phyloP scores from a whole-genome alignment of 768 basidiomycete species.

The Dentipellis sp. region DNA sequence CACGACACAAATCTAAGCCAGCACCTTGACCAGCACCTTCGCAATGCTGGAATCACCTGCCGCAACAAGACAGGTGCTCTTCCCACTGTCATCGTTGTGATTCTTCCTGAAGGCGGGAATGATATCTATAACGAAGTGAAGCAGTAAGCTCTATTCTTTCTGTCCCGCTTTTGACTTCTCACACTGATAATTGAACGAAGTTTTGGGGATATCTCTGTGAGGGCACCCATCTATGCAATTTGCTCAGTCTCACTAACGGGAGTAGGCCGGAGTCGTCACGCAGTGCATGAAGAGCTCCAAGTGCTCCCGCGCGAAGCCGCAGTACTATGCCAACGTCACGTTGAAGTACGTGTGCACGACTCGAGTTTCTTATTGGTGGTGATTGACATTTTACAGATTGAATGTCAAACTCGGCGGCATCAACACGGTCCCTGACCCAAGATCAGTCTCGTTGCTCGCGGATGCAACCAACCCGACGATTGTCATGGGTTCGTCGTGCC shows the following conservation, averaged over 20 bases:
- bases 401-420: conserved; percentile 58
- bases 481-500: conserved; percentile 49
- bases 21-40: conserved; percentile 32
- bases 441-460: conserved; percentile 52
- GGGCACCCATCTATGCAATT: conserved; percentile 4
- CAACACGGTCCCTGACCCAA: conserved; percentile 66
- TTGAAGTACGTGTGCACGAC: conserved; percentile 46
- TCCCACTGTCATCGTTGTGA: conserved; percentile 53
- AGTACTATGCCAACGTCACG: conserved; percentile 77
- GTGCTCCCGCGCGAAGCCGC: conserved; percentile 56
- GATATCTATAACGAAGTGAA: conserved; percentile 74
- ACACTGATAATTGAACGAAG: conserved; percentile 24
- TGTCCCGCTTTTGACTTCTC: background rate
- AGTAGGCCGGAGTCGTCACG: conserved; percentile 63
- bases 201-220: conserved; percentile 60
- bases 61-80: conserved; percentile 27
- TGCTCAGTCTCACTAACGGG: too few species aligned
- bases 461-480: conserved; percentile 71
- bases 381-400: background rate
- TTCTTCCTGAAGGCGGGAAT: conserved; percentile 67
- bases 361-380: background rate
- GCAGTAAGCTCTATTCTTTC: conserved; percentile 40
- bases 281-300: conserved; percentile 68
- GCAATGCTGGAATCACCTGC: conserved; percentile 39
- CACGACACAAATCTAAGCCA: background rate